Evolutionary conservation across 2,329 filamentous ascomycete genomes (phyloP).

Genomic region (Fusarium fujikuroi): DNA sequence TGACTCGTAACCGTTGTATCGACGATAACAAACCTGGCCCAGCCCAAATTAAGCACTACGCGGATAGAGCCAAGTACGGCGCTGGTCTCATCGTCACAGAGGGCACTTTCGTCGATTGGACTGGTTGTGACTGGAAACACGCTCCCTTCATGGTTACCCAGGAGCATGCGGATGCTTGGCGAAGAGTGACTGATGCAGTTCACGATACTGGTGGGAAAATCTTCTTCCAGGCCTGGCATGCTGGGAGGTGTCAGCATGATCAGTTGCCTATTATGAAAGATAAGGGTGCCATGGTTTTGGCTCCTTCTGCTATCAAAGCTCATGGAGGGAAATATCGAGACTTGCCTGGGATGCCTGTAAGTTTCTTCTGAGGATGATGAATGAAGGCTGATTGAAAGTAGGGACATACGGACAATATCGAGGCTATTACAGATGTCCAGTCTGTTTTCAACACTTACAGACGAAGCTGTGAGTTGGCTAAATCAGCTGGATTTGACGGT

Average conservation of each 20-base stretch:
- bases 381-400: fast-evolving
- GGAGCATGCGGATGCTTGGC: background rate
- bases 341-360: background rate
- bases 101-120: conserved; percentile 9
- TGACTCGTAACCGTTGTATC: conserved; percentile 19
- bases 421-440: background rate
- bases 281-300: background rate
- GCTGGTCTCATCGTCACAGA: background rate
- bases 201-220: background rate
- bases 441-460: background rate
- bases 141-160: background rate
- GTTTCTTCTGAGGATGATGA: background rate
- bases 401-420: conserved; percentile 4
- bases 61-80: background rate
- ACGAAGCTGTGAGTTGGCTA: background rate
- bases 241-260: conserved; percentile 15
- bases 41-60: conserved; percentile 6
- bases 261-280: conserved; percentile 1
- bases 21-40: conserved; percentile 9
- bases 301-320: conserved; percentile 4
- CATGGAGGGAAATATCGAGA: conserved; percentile 4
- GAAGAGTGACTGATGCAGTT: background rate
- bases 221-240: conserved; percentile 21
- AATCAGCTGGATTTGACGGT: conserved; percentile 1
- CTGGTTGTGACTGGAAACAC: conserved; percentile 8